Percentiles rank a stretch among this genome's conserved stretches.
These are phyloP conservation scores for Psilocybe azurescens DNA, from an alignment of 768 basidiomycete genomes.

Conservation along the genomic window DNA sequence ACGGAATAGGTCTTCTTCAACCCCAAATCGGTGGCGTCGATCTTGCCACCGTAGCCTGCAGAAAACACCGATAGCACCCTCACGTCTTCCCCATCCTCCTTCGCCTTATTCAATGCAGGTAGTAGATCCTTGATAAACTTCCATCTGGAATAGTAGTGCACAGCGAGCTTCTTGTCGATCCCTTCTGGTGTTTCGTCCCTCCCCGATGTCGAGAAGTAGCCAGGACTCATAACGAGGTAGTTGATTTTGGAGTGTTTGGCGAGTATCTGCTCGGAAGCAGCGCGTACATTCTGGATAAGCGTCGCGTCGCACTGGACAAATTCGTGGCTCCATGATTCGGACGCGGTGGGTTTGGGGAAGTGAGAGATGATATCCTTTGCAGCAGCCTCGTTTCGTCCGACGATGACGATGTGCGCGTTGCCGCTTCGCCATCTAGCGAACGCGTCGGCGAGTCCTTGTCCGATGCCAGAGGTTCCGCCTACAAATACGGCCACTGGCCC, in stretches of 20 bases:
- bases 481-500: constrained; percentile 41
- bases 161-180: constrained; percentile 28
- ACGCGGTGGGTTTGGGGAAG: constrained; percentile 31
- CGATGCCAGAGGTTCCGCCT: constrained; percentile 49
- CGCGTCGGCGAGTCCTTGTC: constrained; percentile 46
- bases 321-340: constrained; percentile 31
- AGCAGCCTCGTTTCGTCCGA: constrained; percentile 52
- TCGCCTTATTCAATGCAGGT: constrained; percentile 48
- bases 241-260: constrained; percentile 49
- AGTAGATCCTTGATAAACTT: constrained; percentile 52
- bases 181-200: constrained; percentile 29
- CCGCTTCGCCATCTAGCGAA: constrained; percentile 50
- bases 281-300: constrained; percentile 53
- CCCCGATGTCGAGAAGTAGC: constrained; percentile 40
- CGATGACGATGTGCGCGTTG: constrained; percentile 50
- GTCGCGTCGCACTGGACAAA: constrained; percentile 58
- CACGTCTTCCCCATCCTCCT: constrained; percentile 51
- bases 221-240: constrained; percentile 54
- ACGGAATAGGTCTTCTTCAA: constrained; percentile 50
- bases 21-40: constrained; percentile 53
- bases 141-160: constrained; percentile 46
- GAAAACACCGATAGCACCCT: constrained; percentile 52
- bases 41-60: constrained; percentile 32
- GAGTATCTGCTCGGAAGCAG: constrained; percentile 31
- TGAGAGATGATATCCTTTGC: constrained; percentile 45